phyloP scores from a whole-genome alignment of 495 filamentous ascomycete species.

The Tuber indicum region DNA sequence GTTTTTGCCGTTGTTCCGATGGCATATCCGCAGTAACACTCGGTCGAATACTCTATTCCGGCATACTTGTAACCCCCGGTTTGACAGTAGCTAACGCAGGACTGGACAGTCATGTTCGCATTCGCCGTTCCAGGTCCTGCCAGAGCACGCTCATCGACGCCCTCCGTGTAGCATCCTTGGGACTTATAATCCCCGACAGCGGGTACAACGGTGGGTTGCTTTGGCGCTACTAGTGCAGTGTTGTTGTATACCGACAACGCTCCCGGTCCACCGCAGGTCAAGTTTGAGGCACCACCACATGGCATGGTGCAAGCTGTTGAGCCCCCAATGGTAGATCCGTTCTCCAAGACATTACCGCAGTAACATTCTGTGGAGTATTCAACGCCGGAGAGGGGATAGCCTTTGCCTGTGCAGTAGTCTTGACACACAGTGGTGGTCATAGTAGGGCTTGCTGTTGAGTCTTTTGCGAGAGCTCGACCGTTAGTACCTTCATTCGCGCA shows the following conservation, averaged over 20 bases:
- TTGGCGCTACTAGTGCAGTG: conserved; percentile 34
- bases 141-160: conserved; percentile 47
- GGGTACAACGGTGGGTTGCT: conserved; percentile 20
- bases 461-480: conserved; percentile 55
- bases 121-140: conserved; percentile 37
- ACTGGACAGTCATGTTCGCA: conserved; percentile 37
- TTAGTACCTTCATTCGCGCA: conserved; percentile 55
- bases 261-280: conserved; percentile 23
- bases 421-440: conserved; percentile 58
- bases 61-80: conserved; percentile 47
- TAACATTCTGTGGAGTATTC: conserved; percentile 68
- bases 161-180: conserved; percentile 55
- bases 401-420: conserved; percentile 40
- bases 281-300: conserved; percentile 17
- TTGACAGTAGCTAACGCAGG: conserved; percentile 49
- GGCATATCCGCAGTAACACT: conserved; percentile 44
- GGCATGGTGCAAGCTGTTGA: conserved; percentile 25
- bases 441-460: conserved; percentile 47
- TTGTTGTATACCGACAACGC: conserved; percentile 42
- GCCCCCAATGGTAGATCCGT: conserved; percentile 22
- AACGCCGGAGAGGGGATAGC: conserved; percentile 54
- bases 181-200: conserved; percentile 15
- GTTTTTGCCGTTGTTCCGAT: conserved; percentile 23
- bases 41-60: conserved; percentile 29
- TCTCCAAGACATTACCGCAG: conserved; percentile 51